Conservation (phyloP, 2,329 filamentous ascomycete genomes). For the Alternaria hordeiaustralica region DNA sequence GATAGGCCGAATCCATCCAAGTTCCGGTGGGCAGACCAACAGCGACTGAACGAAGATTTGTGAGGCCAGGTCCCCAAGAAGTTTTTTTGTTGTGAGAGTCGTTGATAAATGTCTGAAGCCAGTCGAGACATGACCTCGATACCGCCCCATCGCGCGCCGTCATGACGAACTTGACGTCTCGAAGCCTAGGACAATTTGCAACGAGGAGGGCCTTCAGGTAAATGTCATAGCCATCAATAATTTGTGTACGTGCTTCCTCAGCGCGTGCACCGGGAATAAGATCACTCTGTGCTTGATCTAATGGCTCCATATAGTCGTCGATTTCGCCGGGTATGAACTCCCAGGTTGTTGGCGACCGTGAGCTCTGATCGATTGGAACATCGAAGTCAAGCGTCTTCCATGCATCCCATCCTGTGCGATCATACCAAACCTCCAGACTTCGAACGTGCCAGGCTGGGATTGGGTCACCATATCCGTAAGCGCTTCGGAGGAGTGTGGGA, state of each 20-base stretch:
- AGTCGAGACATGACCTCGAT: constrained; percentile 7
- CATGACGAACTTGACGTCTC: constrained; percentile 12
- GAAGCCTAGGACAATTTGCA: constrained; percentile 12
- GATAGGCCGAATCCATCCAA: constrained; percentile 1
- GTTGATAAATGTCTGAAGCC: constrained; percentile 10
- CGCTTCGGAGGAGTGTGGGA: constrained; percentile 17
- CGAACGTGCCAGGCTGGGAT: constrained; percentile 19
- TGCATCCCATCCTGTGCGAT: constrained; percentile 14
- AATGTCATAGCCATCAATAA: constrained; percentile 12
- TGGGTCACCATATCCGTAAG: constrained; percentile 13
- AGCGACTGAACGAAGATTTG: constrained; percentile 1
- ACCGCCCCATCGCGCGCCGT: background rate
- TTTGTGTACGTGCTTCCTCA: constrained; percentile 3
- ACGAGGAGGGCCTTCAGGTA: constrained; percentile 16
- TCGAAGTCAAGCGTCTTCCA: constrained; percentile 16
- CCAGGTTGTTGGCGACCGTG: constrained; percentile 3
- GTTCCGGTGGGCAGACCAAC: constrained; percentile 14
- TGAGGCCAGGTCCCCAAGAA: constrained; percentile 7
- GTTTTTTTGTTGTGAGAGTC: background rate
- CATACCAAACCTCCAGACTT: constrained; percentile 18
- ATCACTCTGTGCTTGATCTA: background rate
- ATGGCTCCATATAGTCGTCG: constrained; percentile 6
- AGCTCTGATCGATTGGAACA: background rate
- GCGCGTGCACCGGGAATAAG: background rate
- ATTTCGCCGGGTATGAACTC: constrained; percentile 4